Conservation (phyloP, 225 moss, liverwort and hornwort species). For the Physcomitrium patens region DNA sequence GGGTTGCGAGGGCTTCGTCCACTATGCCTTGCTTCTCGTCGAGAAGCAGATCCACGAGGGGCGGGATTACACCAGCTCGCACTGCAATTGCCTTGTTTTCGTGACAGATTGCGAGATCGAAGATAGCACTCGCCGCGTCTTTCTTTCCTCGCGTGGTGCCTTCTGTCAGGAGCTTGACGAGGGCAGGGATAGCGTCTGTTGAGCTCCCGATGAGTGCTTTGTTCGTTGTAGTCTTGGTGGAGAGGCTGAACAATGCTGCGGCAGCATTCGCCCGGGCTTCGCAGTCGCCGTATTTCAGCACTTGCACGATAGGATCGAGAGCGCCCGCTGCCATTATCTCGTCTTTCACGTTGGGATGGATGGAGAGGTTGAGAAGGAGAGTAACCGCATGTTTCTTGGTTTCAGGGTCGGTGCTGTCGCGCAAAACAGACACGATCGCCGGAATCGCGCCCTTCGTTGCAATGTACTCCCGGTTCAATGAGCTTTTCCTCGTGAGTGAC, state of each 20-base stretch:
- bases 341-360: constrained; percentile 75
- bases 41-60: constrained; percentile 71
- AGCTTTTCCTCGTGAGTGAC: constrained; percentile 68
- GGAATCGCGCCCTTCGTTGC: constrained; percentile 72
- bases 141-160: constrained; percentile 68
- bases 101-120: constrained; percentile 78
- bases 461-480: constrained; percentile 74
- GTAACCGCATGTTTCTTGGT: constrained; percentile 83
- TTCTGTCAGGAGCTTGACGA: constrained; percentile 79
- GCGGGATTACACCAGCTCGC: constrained; percentile 64
- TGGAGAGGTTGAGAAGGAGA: constrained; percentile 82
- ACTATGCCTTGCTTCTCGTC: constrained; percentile 80
- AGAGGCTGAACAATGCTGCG: constrained; percentile 85
- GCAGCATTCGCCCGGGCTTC: constrained; percentile 93
- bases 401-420: constrained; percentile 59
- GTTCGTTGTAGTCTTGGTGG: constrained; percentile 51
- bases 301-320: constrained; percentile 69
- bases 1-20: constrained; percentile 81
- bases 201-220: constrained; percentile 68
- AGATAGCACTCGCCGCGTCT: constrained; percentile 91
- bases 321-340: constrained; percentile 74
- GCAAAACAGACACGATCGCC: constrained; percentile 56
- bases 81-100: constrained; percentile 85
- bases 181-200: constrained; percentile 70
- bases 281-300: constrained; percentile 63